Base-by-base conservation (phyloP, 495 filamentous ascomycete species). In the Aspergillus saccharolyticus region DNA sequence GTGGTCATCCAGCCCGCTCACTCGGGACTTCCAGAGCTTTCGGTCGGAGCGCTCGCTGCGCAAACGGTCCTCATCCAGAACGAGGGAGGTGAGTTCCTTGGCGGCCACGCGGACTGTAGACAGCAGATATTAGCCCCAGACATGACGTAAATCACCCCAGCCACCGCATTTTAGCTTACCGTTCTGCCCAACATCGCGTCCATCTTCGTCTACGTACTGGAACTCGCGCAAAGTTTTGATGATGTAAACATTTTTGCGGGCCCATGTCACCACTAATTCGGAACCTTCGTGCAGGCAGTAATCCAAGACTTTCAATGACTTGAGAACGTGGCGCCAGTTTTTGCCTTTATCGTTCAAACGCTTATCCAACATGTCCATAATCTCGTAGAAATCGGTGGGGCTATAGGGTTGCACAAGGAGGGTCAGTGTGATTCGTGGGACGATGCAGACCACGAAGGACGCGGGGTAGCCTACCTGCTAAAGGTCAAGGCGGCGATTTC, bases 311-410 rank as follows among this genome's bases (percentile, higher is more conserved):
- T 97, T 99, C 55, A 99, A 76, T 24, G 92, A 94, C 76, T 99
- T 99, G 54, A 99, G 79, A 3, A 99, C 95, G 72, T 99, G 95
- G 63, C 95, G 85, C 95, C 95, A 99, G 72, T 99, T 99, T 81
- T 96, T 99, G 64, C 95, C 95, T 72, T 99, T 99, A 70, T 99
- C 95, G 64, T 99, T 99, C 64, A 99, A 79, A 58, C 95, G 88
- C 79, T 97, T 97, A 74, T 97, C 95, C 58, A 99, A 79, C 94
- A 99, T 99, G 72, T 97, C 95, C 86, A 99, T 96, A 64, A 99
- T 96, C 68, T 99, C 92, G 78, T 96, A 95, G 74, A 97, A 99
- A 72, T 97, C 94, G 68, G 85, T 91, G n/a, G 89, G 89, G 67
- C 91, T 96, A 66, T 44, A 55, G 43, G 57, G 42, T 42, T 30